Percentiles rank a stretch among this genome's conserved stretches.
Evolutionary conservation across 352 stramenopile species (phyloP).

Genomic region (Phytophthora citricola): DNA sequence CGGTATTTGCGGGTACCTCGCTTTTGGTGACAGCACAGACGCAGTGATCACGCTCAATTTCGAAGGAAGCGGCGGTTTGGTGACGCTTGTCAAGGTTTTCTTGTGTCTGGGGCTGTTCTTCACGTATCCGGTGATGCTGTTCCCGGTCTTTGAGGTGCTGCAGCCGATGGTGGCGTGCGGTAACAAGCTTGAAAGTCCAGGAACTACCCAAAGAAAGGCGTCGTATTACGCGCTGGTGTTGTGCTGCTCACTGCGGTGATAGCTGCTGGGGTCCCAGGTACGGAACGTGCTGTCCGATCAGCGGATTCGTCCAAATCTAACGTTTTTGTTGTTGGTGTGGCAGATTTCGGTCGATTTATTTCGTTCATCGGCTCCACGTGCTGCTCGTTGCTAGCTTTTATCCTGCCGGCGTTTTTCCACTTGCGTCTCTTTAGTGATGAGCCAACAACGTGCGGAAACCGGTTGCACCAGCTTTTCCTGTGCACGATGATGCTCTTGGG

Average conservation of each 20-base stretch:
- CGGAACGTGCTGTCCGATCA: not conserved
- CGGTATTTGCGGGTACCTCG: conserved; percentile 86
- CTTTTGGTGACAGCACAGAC: conserved; percentile 81
- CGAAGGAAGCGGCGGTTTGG: conserved; percentile 54
- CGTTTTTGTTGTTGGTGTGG: too few relatives aligned
- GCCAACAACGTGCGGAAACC: conserved; percentile 17
- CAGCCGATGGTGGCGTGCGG: conserved; percentile 39
- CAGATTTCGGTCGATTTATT: conserved; percentile 93
- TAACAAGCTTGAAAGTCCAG: conserved; percentile 27
- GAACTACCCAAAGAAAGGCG: conserved; percentile 33
- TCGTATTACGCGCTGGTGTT: conserved; percentile 58
- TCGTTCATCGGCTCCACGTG: conserved; percentile 91
- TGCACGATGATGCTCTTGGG: conserved; percentile 48
- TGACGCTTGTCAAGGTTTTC: conserved; percentile 86
- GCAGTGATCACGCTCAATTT: conserved; percentile 93
- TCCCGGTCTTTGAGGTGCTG: conserved; percentile 89
- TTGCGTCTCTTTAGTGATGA: conserved; percentile 67
- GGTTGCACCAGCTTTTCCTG: conserved; percentile 38
- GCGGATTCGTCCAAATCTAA: too few relatives aligned
- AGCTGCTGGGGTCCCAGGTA: conserved; percentile 79
- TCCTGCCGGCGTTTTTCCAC: conserved; percentile 90
- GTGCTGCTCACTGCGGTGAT: conserved; percentile 84
- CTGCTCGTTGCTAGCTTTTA: conserved; percentile 90
- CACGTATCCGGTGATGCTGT: conserved; percentile 95
- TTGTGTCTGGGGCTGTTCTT: conserved; percentile 91